Conservation (phyloP, 202 grass and related monocot species). For the Digitaria exilis region DNA sequence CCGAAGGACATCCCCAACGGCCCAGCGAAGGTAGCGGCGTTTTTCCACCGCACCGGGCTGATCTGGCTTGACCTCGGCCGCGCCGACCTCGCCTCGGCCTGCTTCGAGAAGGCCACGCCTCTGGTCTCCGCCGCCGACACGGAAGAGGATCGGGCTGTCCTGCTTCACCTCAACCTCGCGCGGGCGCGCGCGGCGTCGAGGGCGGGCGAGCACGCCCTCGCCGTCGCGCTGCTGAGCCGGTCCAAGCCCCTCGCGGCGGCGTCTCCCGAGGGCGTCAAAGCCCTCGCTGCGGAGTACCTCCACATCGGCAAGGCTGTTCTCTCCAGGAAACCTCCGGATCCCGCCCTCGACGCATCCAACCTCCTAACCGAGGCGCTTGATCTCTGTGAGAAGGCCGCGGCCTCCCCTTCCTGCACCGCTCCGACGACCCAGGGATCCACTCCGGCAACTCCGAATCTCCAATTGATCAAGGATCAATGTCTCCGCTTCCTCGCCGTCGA, state of each 20-base stretch:
- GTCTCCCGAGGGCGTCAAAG: conserved; percentile 47
- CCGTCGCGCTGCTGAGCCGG: conserved; percentile 75
- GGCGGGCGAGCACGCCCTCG: conserved; percentile 61
- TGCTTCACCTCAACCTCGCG: conserved; percentile 67
- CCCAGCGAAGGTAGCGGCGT: conserved; percentile 56
- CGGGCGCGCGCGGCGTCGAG: conserved; percentile 67
- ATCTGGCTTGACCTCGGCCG: conserved; percentile 80
- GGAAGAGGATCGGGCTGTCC: conserved; percentile 51
- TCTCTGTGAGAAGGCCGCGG: conserved; percentile 75
- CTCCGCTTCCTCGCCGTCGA: conserved; percentile 84
- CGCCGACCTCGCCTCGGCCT: conserved; percentile 73
- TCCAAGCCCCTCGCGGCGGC: conserved; percentile 68
- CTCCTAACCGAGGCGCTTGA: conserved; percentile 81
- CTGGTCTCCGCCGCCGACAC: conserved; percentile 49
- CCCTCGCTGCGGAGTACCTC: conserved; percentile 75
- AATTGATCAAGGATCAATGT: conserved; percentile 57
- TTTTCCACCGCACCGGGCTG: conserved; percentile 72
- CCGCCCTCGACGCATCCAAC: conserved; percentile 58
- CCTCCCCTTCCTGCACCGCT: conserved; percentile 38
- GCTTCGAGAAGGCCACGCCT: conserved; percentile 91
- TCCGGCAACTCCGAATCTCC: conserved; percentile 48
- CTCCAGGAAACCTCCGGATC: conserved; percentile 48
- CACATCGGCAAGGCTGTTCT: conserved; percentile 58
- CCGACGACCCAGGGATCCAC: conserved; percentile 38
- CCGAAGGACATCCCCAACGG: conserved; percentile 52